These are phyloP conservation scores for Cyberlindnera veronae DNA, from an alignment of 805 yeast genomes.

Conservation along the genomic window DNA sequence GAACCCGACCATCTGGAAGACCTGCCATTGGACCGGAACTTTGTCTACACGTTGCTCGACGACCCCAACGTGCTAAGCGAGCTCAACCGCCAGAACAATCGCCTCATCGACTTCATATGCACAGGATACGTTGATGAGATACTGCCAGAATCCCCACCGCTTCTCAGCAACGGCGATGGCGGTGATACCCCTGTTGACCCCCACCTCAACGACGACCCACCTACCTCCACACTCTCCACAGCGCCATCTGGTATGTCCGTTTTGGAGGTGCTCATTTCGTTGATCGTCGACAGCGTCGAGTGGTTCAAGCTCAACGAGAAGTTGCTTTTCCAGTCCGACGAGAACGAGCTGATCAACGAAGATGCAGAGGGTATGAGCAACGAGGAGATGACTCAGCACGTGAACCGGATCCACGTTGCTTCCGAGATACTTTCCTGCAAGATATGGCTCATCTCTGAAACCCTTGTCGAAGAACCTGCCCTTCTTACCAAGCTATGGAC, in stretches of 20 bases:
- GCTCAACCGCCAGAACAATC: constrained; percentile 37
- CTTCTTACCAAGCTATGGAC: constrained; percentile 75
- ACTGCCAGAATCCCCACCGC: constrained; percentile 1
- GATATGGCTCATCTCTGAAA: constrained; percentile 88
- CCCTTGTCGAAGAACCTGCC: constrained; percentile 69
- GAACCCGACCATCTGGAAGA: constrained; percentile 9
- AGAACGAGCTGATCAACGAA: constrained; percentile 5
- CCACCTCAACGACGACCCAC: background rate
- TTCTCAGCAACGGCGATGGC: constrained; percentile 2
- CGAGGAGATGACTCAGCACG: constrained; percentile 21
- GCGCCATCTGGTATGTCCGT: constrained; percentile 33
- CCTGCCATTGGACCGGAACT: constrained; percentile 24
- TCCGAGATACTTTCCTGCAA: constrained; percentile 87
- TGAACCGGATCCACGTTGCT: constrained; percentile 50
- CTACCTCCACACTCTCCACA: constrained; percentile 2
- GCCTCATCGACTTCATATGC: constrained; percentile 49
- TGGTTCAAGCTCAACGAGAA: constrained; percentile 33
- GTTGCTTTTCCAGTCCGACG: constrained; percentile 10
- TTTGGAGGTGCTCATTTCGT: constrained; percentile 41
- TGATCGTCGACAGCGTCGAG: constrained; percentile 38
- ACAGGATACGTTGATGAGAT: constrained; percentile 35
- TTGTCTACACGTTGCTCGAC: constrained; percentile 35
- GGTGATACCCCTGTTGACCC: background rate
- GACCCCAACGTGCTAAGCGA: constrained; percentile 37
- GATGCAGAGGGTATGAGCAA: constrained; percentile 13